These are phyloP conservation scores for Cladosporium sp. DNA, from an alignment of 2,329 filamentous ascomycete genomes.

Conservation along the genomic window DNA sequence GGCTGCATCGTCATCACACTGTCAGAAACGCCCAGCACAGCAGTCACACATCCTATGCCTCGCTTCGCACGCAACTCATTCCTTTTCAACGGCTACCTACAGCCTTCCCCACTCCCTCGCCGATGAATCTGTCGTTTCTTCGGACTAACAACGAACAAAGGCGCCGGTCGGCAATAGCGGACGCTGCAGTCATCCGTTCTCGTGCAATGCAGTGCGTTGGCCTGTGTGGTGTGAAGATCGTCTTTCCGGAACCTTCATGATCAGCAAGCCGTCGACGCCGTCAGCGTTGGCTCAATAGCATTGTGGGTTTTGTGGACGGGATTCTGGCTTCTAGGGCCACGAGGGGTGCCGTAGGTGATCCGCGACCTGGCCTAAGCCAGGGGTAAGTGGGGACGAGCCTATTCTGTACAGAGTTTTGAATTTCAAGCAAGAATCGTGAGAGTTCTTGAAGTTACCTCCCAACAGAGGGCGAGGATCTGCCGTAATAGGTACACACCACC, in stretches of 20 bases:
- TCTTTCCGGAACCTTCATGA: neutral
- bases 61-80: conserved; percentile 1
- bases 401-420: conserved; percentile 4
- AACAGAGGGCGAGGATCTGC: conserved; percentile 3
- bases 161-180: neutral
- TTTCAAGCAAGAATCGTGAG: neutral
- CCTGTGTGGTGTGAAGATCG: conserved; percentile 8
- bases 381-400: neutral
- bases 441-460: neutral
- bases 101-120: neutral
- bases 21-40: too few relatives aligned
- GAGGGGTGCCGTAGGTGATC: conserved; percentile 7
- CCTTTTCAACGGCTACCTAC: conserved; percentile 9
- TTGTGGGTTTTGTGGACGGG: neutral
- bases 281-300: neutral
- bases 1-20: too few relatives aligned
- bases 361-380: neutral
- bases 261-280: neutral
- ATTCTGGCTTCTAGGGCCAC: conserved; percentile 5
- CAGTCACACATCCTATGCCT: too few relatives aligned
- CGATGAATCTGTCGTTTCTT: conserved; percentile 8
- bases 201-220: conserved; percentile 6
- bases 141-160: neutral
- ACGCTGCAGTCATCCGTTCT: conserved; percentile 1
- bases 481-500: conserved; percentile 4